These are phyloP conservation scores for Xylariaceae sp. DNA, from an alignment of 2,329 filamentous ascomycete genomes.

Conservation along the genomic window DNA sequence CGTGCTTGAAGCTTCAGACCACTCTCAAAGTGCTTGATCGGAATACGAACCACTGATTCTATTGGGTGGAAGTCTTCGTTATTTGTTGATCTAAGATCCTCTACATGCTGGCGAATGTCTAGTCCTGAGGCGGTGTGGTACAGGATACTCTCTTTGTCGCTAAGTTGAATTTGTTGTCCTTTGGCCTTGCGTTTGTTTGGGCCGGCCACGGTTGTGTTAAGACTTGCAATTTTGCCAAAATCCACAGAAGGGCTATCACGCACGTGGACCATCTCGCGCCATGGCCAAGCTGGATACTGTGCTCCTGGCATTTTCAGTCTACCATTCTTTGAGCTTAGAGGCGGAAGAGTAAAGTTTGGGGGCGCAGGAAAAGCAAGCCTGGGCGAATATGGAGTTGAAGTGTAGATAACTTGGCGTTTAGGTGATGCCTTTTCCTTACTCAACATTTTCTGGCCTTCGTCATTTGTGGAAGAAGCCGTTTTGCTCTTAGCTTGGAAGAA, in stretches of 20 bases:
- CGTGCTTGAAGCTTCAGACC: constrained; percentile 59
- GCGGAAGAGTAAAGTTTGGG: constrained; percentile 43
- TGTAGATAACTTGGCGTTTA: constrained; percentile 50
- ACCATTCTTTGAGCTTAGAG: constrained; percentile 52
- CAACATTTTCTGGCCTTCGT: constrained; percentile 33
- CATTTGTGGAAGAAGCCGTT: constrained; percentile 29
- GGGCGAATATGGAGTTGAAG: constrained; percentile 61
- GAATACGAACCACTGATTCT: constrained; percentile 58
- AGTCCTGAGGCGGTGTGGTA: constrained; percentile 44
- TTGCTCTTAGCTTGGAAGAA: constrained; percentile 68
- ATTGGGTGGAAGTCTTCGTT: constrained; percentile 51
- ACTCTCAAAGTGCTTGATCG: constrained; percentile 62
- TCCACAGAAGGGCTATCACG: constrained; percentile 48
- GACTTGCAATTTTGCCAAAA: background rate
- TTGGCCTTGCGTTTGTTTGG: constrained; percentile 54
- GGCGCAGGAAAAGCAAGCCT: constrained; percentile 46
- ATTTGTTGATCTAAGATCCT: constrained; percentile 44
- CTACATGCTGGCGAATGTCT: constrained; percentile 44
- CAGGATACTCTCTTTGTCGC: constrained; percentile 52
- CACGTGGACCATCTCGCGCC: constrained; percentile 67
- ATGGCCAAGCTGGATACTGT: constrained; percentile 73
- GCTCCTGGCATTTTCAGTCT: constrained; percentile 69
- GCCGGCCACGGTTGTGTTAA: background rate
- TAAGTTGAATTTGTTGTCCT: constrained; percentile 50
- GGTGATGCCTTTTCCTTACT: constrained; percentile 39